Conservation (phyloP, 2,329 filamentous ascomycete genomes). For the Sporothrix globosa region DNA sequence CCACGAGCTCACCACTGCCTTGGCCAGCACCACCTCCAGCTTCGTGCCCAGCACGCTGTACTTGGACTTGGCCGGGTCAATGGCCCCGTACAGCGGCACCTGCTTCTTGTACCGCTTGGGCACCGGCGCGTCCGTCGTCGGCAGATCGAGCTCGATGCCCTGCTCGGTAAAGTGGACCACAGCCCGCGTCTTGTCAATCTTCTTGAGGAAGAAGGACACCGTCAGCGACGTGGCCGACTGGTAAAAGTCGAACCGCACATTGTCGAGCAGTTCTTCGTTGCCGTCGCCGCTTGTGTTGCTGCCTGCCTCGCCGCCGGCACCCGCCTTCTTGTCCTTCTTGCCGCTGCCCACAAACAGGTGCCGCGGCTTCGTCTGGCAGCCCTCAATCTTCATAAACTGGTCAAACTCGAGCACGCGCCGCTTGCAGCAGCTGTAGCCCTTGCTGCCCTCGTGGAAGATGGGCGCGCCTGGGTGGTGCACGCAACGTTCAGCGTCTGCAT, state of each 20-base stretch:
- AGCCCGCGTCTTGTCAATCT: slow-evolving; percentile 82
- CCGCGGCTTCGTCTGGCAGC: slow-evolving; percentile 77
- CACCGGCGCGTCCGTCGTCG: slow-evolving; percentile 73
- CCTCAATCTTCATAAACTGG: slow-evolving; percentile 94
- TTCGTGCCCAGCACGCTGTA: slow-evolving; percentile 89
- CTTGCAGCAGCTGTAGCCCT: slow-evolving; percentile 98
- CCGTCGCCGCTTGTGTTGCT: slow-evolving; percentile 36
- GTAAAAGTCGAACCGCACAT: slow-evolving; percentile 88
- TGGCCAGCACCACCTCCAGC: slow-evolving; percentile 74
- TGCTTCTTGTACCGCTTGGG: slow-evolving; percentile 74
- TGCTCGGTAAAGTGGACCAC: slow-evolving; percentile 69
- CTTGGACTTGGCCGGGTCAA: slow-evolving; percentile 73
- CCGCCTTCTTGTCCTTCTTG: slow-evolving; percentile 57
- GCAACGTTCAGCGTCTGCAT: slow-evolving; percentile 73
- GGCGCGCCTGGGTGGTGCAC: slow-evolving; percentile 86
- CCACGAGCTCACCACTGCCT: slow-evolving; percentile 78
- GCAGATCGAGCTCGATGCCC: slow-evolving; percentile 74
- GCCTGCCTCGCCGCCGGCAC: slow-evolving; percentile 30
- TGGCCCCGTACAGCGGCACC: slow-evolving; percentile 74
- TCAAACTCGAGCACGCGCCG: slow-evolving; percentile 93
- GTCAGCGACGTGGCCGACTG: slow-evolving; percentile 85
- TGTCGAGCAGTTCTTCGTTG: slow-evolving; percentile 70
- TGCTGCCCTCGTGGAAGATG: slow-evolving; percentile 97
- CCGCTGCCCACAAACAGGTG: slow-evolving; percentile 86
- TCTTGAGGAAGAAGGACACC: slow-evolving; percentile 93